Conservation (phyloP, 176 grass and related monocot species). For the Avena sativa region DNA sequence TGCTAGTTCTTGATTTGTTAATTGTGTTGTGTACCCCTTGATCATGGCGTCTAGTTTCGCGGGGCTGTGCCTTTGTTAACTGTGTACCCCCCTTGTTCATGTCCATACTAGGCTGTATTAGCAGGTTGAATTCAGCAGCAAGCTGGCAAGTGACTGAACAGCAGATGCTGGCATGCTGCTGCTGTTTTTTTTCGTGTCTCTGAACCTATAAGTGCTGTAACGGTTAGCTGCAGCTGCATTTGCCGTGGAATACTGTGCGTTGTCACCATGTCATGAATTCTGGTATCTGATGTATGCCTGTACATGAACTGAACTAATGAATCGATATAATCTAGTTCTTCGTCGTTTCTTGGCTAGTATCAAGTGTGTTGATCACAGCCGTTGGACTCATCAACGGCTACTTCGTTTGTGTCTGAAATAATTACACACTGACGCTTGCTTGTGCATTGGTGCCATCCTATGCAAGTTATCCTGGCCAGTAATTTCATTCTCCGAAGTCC, state of each 20-base stretch:
- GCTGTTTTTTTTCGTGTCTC: slow-evolving; percentile 12
- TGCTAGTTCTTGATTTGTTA: too few species aligned
- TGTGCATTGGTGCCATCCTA: too few species aligned
- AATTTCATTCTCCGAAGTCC: neutral
- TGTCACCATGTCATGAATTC: slow-evolving; percentile 27
- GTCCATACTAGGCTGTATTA: slow-evolving; percentile 26
- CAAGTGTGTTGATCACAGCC: neutral
- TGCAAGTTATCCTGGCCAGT: too few species aligned
- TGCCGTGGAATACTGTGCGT: neutral
- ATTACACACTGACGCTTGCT: too few species aligned
- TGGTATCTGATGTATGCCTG: slow-evolving; percentile 18
- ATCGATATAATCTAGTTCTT: slow-evolving; percentile 14
- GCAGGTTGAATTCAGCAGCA: slow-evolving; percentile 9
- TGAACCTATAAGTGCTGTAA: slow-evolving; percentile 8
- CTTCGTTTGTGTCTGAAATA: neutral
- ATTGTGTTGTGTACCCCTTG: too few species aligned
- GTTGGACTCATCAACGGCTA: neutral
- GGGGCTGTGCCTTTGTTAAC: slow-evolving; percentile 25
- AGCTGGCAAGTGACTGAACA: too few species aligned
- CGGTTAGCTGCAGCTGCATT: slow-evolving; percentile 35
- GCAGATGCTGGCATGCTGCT: neutral
- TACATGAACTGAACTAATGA: slow-evolving; percentile 38
- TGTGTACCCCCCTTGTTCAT: slow-evolving; percentile 1
- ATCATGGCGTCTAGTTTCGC: slow-evolving; percentile 34
- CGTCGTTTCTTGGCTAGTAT: neutral